Evolutionary conservation across 768 basidiomycete species (phyloP), one percentile per base, ranked within the genome.

Genomic region (Cystobasidiopsis lactophilus): DNA sequence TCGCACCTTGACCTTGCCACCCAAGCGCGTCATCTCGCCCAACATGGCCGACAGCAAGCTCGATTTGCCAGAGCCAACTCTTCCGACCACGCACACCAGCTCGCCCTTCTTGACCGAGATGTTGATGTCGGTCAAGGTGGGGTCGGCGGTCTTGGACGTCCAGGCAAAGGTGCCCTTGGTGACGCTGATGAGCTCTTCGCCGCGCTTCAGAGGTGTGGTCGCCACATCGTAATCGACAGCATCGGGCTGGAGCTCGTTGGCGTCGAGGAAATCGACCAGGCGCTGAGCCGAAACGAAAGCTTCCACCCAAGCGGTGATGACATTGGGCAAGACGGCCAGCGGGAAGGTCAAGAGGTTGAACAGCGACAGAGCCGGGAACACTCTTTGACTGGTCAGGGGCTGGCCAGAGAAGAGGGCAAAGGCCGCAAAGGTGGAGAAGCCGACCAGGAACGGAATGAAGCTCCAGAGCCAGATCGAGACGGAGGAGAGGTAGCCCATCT

Each of bases 341-440:
- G 85, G 85, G 67, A 88, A 88, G 53, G 80, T 77, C 29, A 91
- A 69, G 0, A 91, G 70, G 76, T 83, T 79, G 69, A 86, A 89
- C 29, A 89, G 68, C 0, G 84, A 80, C 56, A 96, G 86, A 0
- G 84, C 78, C n/a, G 91, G 91, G 73, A 96, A 96, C 57, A 95
- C 89, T 48, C 85, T 69, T 57, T 93, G 88, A 0, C 81, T 76
- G 0, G 91, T 95, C 1, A 96, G 66, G 3, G 86, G 83, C 27
- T 64, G 72, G 0, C 64, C 57, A 9, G 65, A 63, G 23, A 67
- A 65, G 26, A 57, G 50, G 3, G 66, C 67, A 57, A 67, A 70
- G 4, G 68, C 58, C 9, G 68, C 61, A 57, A 70, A 71, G 0
- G 69, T 59, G 5, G 82, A 77, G 58, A 89, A 81, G 0, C 83